phyloP scores from a whole-genome alignment of 805 yeast species.

The Sporopachydermia lactativora region DNA sequence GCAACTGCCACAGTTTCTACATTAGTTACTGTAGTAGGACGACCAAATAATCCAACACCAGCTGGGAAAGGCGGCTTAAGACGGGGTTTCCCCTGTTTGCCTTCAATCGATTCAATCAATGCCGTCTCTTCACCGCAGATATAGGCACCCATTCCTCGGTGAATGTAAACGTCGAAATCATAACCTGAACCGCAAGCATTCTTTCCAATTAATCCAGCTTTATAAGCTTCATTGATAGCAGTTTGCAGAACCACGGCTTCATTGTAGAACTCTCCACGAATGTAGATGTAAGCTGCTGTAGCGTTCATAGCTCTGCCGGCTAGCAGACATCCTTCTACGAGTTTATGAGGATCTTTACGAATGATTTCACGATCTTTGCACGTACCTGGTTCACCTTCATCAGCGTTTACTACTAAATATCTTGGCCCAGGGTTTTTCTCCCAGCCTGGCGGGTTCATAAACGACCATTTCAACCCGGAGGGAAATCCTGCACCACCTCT shows the following conservation, averaged over 20 bases:
- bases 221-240: constrained; percentile 81
- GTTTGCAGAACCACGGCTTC: constrained; percentile 62
- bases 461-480: constrained; percentile 82
- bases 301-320: constrained; percentile 92
- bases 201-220: constrained; percentile 67
- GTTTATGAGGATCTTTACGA: constrained; percentile 84
- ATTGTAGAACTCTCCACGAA: constrained; percentile 81
- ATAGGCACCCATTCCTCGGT: constrained; percentile 91
- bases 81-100: constrained; percentile 89
- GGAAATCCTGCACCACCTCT: constrained; percentile 95
- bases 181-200: constrained; percentile 82
- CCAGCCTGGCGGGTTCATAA: constrained; percentile 95
- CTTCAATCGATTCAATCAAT: constrained; percentile 76
- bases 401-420: constrained; percentile 80
- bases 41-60: constrained; percentile 81
- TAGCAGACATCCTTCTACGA: constrained; percentile 80
- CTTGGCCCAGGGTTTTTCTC: constrained; percentile 83
- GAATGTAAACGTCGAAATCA: constrained; percentile 70
- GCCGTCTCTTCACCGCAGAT: constrained; percentile 91
- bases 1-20: constrained; percentile 88
- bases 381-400: constrained; percentile 92
- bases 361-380: constrained; percentile 88
- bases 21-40: constrained; percentile 84
- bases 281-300: constrained; percentile 82
- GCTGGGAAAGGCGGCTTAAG: constrained; percentile 94